Evolutionary conservation across 305 asterid species (phyloP).

Genomic region (Stenogyne calaminthoides): DNA sequence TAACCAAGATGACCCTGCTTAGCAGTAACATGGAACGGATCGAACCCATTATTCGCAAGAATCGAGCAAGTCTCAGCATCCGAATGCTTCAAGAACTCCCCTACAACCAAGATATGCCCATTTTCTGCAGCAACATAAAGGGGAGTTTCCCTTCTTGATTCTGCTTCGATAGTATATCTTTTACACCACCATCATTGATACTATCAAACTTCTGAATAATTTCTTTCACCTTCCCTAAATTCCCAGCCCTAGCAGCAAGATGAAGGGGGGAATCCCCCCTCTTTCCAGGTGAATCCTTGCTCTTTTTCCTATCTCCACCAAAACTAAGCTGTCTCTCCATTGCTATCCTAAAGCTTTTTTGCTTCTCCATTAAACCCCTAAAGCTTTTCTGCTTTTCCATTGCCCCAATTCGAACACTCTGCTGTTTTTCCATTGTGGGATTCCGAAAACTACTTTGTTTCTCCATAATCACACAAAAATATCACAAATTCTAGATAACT

Average conservation of each 20-base stretch:
- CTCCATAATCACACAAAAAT: slow-evolving; percentile 48
- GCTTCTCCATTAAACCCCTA: slow-evolving; percentile 92
- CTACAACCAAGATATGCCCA: slow-evolving; percentile 73
- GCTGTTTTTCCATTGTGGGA: slow-evolving; percentile 58
- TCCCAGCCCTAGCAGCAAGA: slow-evolving; percentile 88
- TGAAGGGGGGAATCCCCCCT: slow-evolving; percentile 89
- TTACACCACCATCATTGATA: slow-evolving; percentile 42
- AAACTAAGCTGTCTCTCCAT: slow-evolving; percentile 93
- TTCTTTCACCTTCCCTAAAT: slow-evolving; percentile 72
- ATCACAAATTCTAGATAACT: slow-evolving; percentile 9
- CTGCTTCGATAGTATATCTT: slow-evolving; percentile 68
- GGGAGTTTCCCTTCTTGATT: slow-evolving; percentile 97
- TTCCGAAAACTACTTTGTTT: slow-evolving; percentile 59
- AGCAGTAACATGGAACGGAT: slow-evolving; percentile 92
- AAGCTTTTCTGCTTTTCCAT: slow-evolving; percentile 92
- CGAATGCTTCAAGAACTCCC: slow-evolving; percentile 70
- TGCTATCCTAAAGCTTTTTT: slow-evolving; percentile 86
- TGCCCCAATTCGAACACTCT: slow-evolving; percentile 49
- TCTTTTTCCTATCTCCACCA: slow-evolving; percentile 74
- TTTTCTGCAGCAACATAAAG: slow-evolving; percentile 85
- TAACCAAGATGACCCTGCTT: slow-evolving; percentile 91
- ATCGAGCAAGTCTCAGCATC: slow-evolving; percentile 78
- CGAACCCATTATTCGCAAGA: slow-evolving; percentile 81
- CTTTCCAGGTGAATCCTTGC: slow-evolving; percentile 90
- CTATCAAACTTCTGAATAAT: slow-evolving; percentile 61